Conservation (phyloP, 23 red algal genomes). For the Chondrus crispus region DNA sequence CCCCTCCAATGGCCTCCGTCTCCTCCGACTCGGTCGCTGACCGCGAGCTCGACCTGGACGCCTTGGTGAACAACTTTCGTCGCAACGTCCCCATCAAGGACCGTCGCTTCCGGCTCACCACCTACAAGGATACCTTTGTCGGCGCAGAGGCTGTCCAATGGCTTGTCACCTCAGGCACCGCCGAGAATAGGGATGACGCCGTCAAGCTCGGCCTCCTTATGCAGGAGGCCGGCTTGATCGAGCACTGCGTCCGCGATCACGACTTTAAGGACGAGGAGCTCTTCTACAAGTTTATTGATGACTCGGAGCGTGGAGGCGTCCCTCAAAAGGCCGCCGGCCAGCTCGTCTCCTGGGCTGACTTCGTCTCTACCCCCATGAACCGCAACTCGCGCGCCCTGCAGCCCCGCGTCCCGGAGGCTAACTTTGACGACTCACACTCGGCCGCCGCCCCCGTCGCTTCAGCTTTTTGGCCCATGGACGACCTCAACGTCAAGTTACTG, state of each 20-base stretch:
- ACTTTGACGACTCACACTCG: slow-evolving; percentile 7
- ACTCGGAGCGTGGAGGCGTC: slow-evolving; percentile 34
- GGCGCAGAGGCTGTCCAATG: slow-evolving; percentile 62
- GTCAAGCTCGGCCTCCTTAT: slow-evolving; percentile 62
- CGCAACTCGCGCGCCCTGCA: background rate
- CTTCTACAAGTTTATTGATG: slow-evolving; percentile 66
- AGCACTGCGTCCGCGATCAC: slow-evolving; percentile 70
- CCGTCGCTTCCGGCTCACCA: slow-evolving; percentile 40
- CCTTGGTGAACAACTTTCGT: slow-evolving; percentile 19
- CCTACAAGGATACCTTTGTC: slow-evolving; percentile 58
- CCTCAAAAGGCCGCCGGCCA: background rate
- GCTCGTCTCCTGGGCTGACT: slow-evolving; percentile 61
- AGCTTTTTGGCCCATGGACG: slow-evolving; percentile 57
- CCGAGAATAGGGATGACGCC: slow-evolving; percentile 28
- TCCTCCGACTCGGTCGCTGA: background rate
- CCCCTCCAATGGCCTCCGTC: background rate
- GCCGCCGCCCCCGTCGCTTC: slow-evolving; percentile 12
- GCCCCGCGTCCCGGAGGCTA: background rate
- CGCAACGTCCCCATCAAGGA: slow-evolving; percentile 58
- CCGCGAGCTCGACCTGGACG: slow-evolving; percentile 1
- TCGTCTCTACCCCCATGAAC: background rate
- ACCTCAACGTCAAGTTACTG: slow-evolving; percentile 45
- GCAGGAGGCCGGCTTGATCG: slow-evolving; percentile 47
- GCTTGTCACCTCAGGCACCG: slow-evolving; percentile 45
- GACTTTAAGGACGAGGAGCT: slow-evolving; percentile 63